Conservation (phyloP, 2,329 filamentous ascomycete genomes). For the Neoascochyta sp. region DNA sequence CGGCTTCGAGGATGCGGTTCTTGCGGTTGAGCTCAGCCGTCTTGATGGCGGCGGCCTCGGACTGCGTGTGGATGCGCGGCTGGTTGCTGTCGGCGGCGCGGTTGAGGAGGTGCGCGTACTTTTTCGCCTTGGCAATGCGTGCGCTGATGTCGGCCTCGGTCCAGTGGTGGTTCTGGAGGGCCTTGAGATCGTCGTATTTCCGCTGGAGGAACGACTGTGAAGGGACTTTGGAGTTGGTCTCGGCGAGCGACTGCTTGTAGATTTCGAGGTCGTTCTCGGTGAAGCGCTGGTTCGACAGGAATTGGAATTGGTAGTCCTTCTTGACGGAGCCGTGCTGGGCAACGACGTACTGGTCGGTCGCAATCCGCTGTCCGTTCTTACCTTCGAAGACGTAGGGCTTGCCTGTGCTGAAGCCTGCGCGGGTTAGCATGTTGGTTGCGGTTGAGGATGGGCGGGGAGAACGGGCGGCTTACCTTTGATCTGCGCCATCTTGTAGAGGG, state of each 20-base stretch:
- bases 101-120: constrained; percentile 49
- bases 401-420: constrained; percentile 68
- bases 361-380: constrained; percentile 68
- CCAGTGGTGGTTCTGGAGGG: constrained; percentile 73
- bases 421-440: constrained; percentile 20
- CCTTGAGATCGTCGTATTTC: constrained; percentile 79
- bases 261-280: constrained; percentile 82
- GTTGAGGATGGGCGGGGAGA: not conserved
- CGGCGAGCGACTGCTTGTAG: constrained; percentile 68
- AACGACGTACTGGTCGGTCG: constrained; percentile 80
- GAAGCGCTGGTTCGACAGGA: constrained; percentile 79
- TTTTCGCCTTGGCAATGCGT: constrained; percentile 66
- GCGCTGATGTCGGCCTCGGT: constrained; percentile 77
- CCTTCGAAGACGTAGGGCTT: constrained; percentile 79
- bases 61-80: constrained; percentile 53
- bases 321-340: constrained; percentile 79
- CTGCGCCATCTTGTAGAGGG: constrained; percentile 80
- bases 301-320: constrained; percentile 84
- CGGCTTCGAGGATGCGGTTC: constrained; percentile 80
- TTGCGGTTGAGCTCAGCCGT: constrained; percentile 78
- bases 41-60: constrained; percentile 69
- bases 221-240: constrained; percentile 68
- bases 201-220: constrained; percentile 64
- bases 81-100: constrained; percentile 64
- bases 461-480: constrained; percentile 85